phyloP scores from a whole-genome alignment of 1,139 yeast genomes.

The Yamadazyma siamensis region DNA sequence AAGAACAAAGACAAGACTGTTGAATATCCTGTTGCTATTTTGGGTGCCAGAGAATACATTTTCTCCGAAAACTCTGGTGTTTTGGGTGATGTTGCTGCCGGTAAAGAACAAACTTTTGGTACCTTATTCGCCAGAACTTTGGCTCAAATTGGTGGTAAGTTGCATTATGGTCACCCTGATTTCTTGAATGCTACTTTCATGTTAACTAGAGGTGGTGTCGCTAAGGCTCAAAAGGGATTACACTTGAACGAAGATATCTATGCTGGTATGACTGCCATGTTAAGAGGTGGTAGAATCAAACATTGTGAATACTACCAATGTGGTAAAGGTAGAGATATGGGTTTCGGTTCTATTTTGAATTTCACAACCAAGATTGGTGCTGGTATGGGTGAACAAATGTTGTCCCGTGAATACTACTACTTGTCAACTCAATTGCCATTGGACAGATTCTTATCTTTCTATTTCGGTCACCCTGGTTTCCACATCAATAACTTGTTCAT shows the following conservation, averaged over 20 bases:
- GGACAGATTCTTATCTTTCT: constrained; percentile 95
- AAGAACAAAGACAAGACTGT: constrained; percentile 37
- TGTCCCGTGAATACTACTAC: constrained; percentile 96
- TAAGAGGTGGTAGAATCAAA: constrained; percentile 98
- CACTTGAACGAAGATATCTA: constrained; percentile 99
- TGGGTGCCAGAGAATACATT: constrained; percentile 99
- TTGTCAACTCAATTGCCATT: constrained; percentile 95
- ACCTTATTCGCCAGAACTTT: constrained; percentile 95
- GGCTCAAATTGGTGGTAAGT: constrained; percentile 98
- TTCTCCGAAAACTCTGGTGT: constrained; percentile 99
- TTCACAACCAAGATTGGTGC: constrained; percentile 99
- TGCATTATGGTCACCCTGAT: constrained; percentile 99
- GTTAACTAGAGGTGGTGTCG: constrained; percentile 99
- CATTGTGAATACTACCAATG: constrained; percentile 99
- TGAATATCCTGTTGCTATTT: constrained; percentile 84
- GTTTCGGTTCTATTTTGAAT: constrained; percentile 96
- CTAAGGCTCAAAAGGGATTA: constrained; percentile 97
- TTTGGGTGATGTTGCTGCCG: constrained; percentile 99
- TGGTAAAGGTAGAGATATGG: constrained; percentile 99
- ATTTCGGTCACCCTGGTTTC: constrained; percentile 99
- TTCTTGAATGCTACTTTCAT: constrained; percentile 89
- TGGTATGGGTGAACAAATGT: constrained; percentile 99
- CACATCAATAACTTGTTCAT: constrained; percentile 95
- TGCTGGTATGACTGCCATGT: constrained; percentile 97
- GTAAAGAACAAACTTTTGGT: constrained; percentile 99